Conservation (phyloP, 192 early-diverging fungal species). For the Helicostylum pulchrum region DNA sequence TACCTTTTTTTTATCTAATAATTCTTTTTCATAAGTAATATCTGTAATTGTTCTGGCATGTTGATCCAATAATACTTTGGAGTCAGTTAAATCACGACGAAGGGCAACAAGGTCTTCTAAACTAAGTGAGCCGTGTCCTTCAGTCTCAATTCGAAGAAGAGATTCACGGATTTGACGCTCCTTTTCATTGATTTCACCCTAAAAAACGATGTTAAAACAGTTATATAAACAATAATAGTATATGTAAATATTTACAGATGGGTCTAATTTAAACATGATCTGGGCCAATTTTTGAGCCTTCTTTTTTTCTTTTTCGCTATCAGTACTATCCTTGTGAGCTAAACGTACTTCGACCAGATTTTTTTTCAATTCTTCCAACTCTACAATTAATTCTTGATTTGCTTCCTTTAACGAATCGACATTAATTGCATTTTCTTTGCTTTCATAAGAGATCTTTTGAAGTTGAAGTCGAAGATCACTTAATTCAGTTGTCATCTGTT, state of each 20-base stretch:
- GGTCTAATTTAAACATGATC: conserved; percentile 85
- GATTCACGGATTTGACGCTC: conserved; percentile 78
- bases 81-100: conserved; percentile 72
- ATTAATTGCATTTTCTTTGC: conserved; percentile 85
- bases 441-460: conserved; percentile 85
- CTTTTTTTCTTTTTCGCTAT: conserved; percentile 75
- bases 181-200: conserved; percentile 67
- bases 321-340: conserved; percentile 49
- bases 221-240: conserved; percentile 1
- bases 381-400: conserved; percentile 71
- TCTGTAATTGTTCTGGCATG: conserved; percentile 65
- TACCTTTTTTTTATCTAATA: conserved; percentile 57
- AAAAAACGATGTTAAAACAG: neutral
- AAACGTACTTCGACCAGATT: conserved; percentile 50
- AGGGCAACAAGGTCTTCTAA: conserved; percentile 68
- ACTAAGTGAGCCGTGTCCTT: conserved; percentile 39
- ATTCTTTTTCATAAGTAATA: conserved; percentile 58
- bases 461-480: conserved; percentile 79
- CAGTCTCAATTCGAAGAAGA: conserved; percentile 61
- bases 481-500: conserved; percentile 67
- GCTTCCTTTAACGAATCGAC: conserved; percentile 87
- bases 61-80: conserved; percentile 59
- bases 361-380: conserved; percentile 78
- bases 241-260: conserved; percentile 48
- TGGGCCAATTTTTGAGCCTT: conserved; percentile 84